Evolutionary conservation across 208 protist species (phyloP), one percentile per base, ranked within the genome.

Genomic region (Leishmania tropica): DNA sequence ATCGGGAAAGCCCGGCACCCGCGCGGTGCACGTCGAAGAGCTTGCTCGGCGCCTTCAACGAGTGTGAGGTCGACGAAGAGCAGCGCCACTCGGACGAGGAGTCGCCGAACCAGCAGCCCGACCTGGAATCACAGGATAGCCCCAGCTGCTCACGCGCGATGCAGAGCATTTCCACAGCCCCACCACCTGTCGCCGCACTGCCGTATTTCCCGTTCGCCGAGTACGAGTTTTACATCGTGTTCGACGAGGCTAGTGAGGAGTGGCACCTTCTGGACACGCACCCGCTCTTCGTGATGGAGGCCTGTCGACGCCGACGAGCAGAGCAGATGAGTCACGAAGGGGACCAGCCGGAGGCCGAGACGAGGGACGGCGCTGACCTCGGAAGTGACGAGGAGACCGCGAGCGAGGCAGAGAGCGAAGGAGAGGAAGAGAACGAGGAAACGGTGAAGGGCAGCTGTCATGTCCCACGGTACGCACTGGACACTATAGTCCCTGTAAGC

Each of bases 201-300:
- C 82, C 83, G 21, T 80, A 71, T 65, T 88, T 85, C 60, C 85
- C 80, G 37, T 82, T 83, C 47, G 51, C 81, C 11, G 70, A 83
- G 54, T 88, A 88, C 58, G 76, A 84, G 19, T 83, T 94, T 11
- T 94, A 82, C 84, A 78, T 94, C 19, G 88, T 76, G 7, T 85
- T 78, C 37, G 87, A 94, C 65, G 71, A 42, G 13, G 37, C 10
- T 0, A 86, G 67, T n/a, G 81, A 78, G 47, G 82, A 87, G 67
- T 94, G 91, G 91, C 85, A 92, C 58, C 81, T 94, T 68, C 84
- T 94, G 21, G 89, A 91, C 60, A 84, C 81, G 56, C 91, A 94
- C 71, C 91, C 91, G 5, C 72, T 83, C 28, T 58, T 94, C 10
- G 81, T 81, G 54, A 85, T 79, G 82, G 64, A 75, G n/a, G 82